phyloP scores from a whole-genome alignment of 768 basidiomycete genomes.

The Antrodiella citrinella region DNA sequence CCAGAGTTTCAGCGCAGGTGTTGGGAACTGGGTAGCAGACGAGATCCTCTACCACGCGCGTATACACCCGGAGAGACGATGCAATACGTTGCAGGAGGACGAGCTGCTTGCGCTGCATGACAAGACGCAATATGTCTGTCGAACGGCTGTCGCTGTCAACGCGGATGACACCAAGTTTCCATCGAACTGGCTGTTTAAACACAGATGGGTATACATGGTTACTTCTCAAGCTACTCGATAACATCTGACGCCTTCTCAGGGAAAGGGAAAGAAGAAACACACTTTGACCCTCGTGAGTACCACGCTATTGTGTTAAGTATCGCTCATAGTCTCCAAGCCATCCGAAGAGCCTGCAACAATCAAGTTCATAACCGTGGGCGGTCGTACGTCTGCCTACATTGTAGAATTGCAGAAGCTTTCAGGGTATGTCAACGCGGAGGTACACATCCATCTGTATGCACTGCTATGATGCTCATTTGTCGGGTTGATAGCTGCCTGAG shows the following conservation, averaged over 20 bases:
- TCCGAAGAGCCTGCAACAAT: constrained; percentile 65
- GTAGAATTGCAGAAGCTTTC: constrained; percentile 44
- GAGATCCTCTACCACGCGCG: constrained; percentile 69
- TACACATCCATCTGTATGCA: no score
- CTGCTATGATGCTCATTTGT: background rate
- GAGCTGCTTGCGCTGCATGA: constrained; percentile 45
- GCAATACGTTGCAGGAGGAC: constrained; percentile 41
- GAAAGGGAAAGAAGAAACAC: constrained; percentile 43
- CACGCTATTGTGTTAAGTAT: background rate
- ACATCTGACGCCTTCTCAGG: constrained; percentile 28
- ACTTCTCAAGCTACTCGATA: background rate
- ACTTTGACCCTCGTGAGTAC: constrained; percentile 38
- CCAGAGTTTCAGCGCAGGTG: constrained; percentile 73
- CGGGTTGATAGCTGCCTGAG: background rate
- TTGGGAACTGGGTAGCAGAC: constrained; percentile 81
- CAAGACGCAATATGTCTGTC: constrained; percentile 47
- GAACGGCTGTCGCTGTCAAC: constrained; percentile 55
- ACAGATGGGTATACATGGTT: constrained; percentile 50
- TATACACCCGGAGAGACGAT: constrained; percentile 65
- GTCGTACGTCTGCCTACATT: constrained; percentile 70
- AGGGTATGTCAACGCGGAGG: no score
- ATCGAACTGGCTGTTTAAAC: constrained; percentile 55
- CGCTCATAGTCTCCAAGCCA: constrained; percentile 33
- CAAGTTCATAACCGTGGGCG: constrained; percentile 68
- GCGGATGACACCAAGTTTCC: constrained; percentile 67